phyloP scores from a whole-genome alignment of 2,329 filamentous ascomycete species.

The Colletotrichum truncatum region DNA sequence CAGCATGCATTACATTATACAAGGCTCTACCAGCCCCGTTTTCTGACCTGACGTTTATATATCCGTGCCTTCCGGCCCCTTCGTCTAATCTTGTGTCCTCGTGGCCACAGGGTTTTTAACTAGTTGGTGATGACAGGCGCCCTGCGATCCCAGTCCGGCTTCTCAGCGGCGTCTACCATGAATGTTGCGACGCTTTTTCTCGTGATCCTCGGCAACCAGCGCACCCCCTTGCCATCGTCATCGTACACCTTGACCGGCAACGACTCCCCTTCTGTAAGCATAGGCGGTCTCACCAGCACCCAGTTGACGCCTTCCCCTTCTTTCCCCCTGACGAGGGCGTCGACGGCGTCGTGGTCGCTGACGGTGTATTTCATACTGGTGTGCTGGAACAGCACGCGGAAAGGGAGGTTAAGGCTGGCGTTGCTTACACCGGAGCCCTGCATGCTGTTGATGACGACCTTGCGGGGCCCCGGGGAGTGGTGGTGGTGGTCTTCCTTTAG shows the following conservation, averaged over 20 bases:
- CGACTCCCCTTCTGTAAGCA: slow-evolving; percentile 50
- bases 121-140: slow-evolving; percentile 57
- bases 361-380: slow-evolving; percentile 56
- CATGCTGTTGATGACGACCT: slow-evolving; percentile 59
- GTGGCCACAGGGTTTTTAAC: no score
- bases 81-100: neutral
- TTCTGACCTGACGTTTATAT: neutral
- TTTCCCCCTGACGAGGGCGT: slow-evolving; percentile 45
- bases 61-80: no score
- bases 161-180: slow-evolving; percentile 53
- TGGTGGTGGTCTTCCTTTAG: no score
- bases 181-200: slow-evolving; percentile 54
- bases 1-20: slow-evolving; percentile 20
- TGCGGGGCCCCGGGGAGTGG: slow-evolving; percentile 39
- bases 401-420: slow-evolving; percentile 47
- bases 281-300: slow-evolving; percentile 54
- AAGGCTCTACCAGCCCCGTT: neutral
- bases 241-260: slow-evolving; percentile 48
- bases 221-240: slow-evolving; percentile 51
- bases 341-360: slow-evolving; percentile 57
- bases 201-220: slow-evolving; percentile 48
- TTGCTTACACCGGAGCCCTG: slow-evolving; percentile 59
- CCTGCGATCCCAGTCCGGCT: slow-evolving; percentile 48
- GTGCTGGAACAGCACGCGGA: slow-evolving; percentile 54
- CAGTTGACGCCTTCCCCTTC: slow-evolving; percentile 42